Percentiles rank a stretch among this genome's conserved stretches.
Evolutionary conservation across 495 filamentous ascomycete species (phyloP).

Genomic region (Aspergillus kassunensis): DNA sequence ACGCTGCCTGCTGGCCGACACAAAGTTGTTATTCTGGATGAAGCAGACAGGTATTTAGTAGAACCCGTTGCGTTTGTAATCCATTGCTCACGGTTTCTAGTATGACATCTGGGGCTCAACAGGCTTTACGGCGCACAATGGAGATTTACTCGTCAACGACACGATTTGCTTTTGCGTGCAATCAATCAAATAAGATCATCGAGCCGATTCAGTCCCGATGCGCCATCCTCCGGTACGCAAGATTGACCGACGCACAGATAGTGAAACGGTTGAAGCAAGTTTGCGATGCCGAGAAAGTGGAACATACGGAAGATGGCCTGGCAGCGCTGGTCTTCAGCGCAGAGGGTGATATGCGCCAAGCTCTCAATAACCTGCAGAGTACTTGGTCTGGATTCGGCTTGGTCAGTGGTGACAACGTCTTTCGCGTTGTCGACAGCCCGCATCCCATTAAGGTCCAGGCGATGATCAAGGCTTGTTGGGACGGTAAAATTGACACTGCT

Average conservation of each 20-base stretch:
- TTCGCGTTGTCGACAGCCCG: slow-evolving; percentile 93
- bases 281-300: slow-evolving; percentile 78
- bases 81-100: slow-evolving; percentile 7
- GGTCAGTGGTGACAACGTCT: slow-evolving; percentile 95
- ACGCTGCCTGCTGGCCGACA: slow-evolving; percentile 87
- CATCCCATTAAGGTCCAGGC: slow-evolving; percentile 98
- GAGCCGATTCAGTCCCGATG: slow-evolving; percentile 95
- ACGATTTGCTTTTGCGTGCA: slow-evolving; percentile 97
- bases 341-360: slow-evolving; percentile 98
- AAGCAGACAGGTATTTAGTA: slow-evolving; percentile 71
- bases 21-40: slow-evolving; percentile 96
- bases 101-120: slow-evolving; percentile 96
- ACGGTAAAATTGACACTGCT: slow-evolving; percentile 82
- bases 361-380: slow-evolving; percentile 97
- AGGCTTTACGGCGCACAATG: slow-evolving; percentile 94
- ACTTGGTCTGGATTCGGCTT: slow-evolving; percentile 96
- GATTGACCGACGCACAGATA: slow-evolving; percentile 88
- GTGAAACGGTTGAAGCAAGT: slow-evolving; percentile 88
- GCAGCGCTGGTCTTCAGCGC: slow-evolving; percentile 95
- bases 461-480: slow-evolving; percentile 95
- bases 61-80: neutral
- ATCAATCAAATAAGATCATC: slow-evolving; percentile 99
- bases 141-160: slow-evolving; percentile 98
- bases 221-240: slow-evolving; percentile 90
- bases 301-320: slow-evolving; percentile 89